These are phyloP conservation scores for Oryza glumipatula DNA, from an alignment of 176 grass and related monocot species.

Conservation along the genomic window DNA sequence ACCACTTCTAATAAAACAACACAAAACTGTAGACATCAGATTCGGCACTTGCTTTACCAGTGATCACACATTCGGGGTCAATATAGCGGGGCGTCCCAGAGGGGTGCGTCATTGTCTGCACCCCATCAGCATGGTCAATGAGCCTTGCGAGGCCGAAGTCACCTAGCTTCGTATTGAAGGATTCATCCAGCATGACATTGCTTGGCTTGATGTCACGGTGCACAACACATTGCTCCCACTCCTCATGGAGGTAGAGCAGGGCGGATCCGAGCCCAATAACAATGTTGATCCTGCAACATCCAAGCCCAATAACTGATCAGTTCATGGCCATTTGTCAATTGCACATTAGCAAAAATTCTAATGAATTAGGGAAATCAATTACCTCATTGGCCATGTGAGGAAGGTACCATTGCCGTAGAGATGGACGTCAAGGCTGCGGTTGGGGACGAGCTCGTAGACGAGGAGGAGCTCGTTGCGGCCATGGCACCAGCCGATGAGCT, in stretches of 20 bases:
- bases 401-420: constrained; percentile 37
- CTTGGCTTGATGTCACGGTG: neutral
- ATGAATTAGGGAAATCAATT: neutral
- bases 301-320: no score
- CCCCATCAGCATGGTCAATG: constrained; percentile 46
- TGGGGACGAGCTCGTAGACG: constrained; percentile 49
- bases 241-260: constrained; percentile 34
- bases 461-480: constrained; percentile 38
- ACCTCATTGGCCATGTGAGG: constrained; percentile 47
- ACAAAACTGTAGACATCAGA: constrained; percentile 25
- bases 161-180: neutral
- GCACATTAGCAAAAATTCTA: no score
- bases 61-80: constrained; percentile 49
- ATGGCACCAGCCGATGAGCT: constrained; percentile 45
- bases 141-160: constrained; percentile 51
- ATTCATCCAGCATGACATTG: neutral
- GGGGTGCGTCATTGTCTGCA: constrained; percentile 37
- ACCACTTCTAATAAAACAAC: constrained; percentile 43
- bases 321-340: no score
- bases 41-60: constrained; percentile 64
- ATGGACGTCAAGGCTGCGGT: constrained; percentile 42
- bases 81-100: constrained; percentile 14
- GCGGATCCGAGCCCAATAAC: constrained; percentile 18
- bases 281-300: constrained; percentile 15
- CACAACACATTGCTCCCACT: constrained; percentile 43